Evolutionary conservation across 495 filamentous ascomycete species (phyloP).

Genomic region (Xanthoparmelia taractica): DNA sequence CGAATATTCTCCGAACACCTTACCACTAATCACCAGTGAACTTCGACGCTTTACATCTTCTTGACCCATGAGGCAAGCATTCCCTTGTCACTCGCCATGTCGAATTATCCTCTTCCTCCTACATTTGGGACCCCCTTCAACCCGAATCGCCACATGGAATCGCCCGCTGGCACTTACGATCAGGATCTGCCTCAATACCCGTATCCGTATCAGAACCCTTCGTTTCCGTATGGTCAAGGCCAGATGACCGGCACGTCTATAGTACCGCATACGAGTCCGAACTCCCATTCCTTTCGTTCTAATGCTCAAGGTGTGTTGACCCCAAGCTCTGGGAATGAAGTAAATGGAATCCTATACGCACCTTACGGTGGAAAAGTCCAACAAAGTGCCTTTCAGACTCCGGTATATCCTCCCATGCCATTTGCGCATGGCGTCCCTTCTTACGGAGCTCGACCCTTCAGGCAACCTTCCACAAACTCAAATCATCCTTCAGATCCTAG

Average conservation of each 20-base stretch:
- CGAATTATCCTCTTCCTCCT: slow-evolving; percentile 47
- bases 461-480: not conserved
- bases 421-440: not conserved
- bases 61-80: not conserved
- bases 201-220: slow-evolving; percentile 9
- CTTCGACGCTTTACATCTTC: not conserved
- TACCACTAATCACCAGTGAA: not conserved
- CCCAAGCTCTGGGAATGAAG: slow-evolving; percentile 5
- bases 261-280: slow-evolving; percentile 8
- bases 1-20: not conserved
- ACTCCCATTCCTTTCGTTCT: slow-evolving; percentile 15
- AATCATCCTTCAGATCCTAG: not conserved
- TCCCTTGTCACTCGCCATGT: slow-evolving; percentile 34
- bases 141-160: slow-evolving; percentile 19
- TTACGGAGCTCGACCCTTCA: slow-evolving; percentile 1
- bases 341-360: not conserved
- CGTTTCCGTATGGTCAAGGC: slow-evolving; percentile 10
- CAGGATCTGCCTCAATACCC: slow-evolving; percentile 9
- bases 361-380: not conserved
- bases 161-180: not conserved
- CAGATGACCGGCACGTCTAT: slow-evolving; percentile 1
- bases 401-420: slow-evolving; percentile 9
- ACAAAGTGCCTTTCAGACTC: slow-evolving; percentile 12
- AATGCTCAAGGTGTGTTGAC: slow-evolving; percentile 14
- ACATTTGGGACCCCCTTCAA: slow-evolving; percentile 40